Percentiles rank a stretch among this genome's conserved stretches.
Conservation (phyloP, 2,329 filamentous ascomycete genomes). For the Ophiosphaerella korrae region DNA sequence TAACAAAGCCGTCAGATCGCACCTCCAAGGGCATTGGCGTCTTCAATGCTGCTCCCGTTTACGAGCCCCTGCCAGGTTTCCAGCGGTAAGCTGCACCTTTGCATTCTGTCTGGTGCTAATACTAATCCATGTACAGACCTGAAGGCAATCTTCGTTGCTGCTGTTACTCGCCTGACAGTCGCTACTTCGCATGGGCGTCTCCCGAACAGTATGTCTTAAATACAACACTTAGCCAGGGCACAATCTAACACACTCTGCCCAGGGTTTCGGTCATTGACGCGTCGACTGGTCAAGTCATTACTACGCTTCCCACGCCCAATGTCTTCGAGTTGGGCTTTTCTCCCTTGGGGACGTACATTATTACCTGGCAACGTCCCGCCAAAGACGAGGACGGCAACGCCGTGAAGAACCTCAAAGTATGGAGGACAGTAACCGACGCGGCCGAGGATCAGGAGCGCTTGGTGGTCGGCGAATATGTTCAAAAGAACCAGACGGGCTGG, state of each 20-base stretch:
- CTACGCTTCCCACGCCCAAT: constrained; percentile 76
- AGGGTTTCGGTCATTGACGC: constrained; percentile 85
- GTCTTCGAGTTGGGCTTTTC: constrained; percentile 97
- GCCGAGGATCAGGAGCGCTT: constrained; percentile 66
- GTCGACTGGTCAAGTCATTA: constrained; percentile 73
- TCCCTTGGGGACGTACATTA: constrained; percentile 86
- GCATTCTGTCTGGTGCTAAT: neutral
- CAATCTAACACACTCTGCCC: constrained; percentile 9
- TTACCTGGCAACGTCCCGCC: constrained; percentile 91
- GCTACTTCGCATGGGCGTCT: constrained; percentile 94
- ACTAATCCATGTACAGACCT: constrained; percentile 60
- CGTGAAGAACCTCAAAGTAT: constrained; percentile 95
- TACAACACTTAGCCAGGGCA: neutral
- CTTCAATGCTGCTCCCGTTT: constrained; percentile 87
- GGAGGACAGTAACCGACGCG: constrained; percentile 77
- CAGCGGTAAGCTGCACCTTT: constrained; percentile 51
- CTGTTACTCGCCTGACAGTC: constrained; percentile 92
- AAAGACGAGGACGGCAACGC: constrained; percentile 95
- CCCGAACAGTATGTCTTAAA: constrained; percentile 65
- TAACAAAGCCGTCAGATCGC: constrained; percentile 62
- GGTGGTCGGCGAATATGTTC: constrained; percentile 87
- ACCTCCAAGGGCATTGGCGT: constrained; percentile 96
- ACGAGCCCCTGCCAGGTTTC: constrained; percentile 84
- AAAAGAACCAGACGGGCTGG: constrained; percentile 95
- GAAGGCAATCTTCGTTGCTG: constrained; percentile 95